Evolutionary conservation across 2,329 filamentous ascomycete genomes (phyloP).

Genomic region (Aureobasidium sp.): DNA sequence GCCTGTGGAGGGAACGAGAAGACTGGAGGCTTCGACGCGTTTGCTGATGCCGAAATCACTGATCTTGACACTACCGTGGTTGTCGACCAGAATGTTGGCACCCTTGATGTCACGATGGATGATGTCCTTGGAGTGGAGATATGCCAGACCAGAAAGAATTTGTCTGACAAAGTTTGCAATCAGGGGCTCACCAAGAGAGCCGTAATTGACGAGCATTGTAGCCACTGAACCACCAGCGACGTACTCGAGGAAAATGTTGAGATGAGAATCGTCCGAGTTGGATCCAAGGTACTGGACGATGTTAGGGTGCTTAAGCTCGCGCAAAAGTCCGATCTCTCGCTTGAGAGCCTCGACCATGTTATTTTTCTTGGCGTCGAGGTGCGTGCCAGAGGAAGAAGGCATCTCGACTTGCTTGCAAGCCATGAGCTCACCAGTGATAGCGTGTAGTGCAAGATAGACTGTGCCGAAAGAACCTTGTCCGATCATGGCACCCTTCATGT

Average conservation of each 20-base stretch:
- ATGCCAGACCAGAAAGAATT: conserved; percentile 92
- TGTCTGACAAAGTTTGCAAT: conserved; percentile 98
- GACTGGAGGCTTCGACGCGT: conserved; percentile 84
- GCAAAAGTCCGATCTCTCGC: conserved; percentile 93
- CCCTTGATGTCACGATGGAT: conserved; percentile 99
- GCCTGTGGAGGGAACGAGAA: conserved; percentile 31
- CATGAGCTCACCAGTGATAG: conserved; percentile 96
- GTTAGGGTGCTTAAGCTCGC: conserved; percentile 95
- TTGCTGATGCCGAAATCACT: conserved; percentile 99
- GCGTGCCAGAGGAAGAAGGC: conserved; percentile 78
- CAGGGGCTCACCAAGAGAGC: conserved; percentile 91
- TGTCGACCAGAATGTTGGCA: conserved; percentile 98
- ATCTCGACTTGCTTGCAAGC: conserved; percentile 99
- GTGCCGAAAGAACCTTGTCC: conserved; percentile 97
- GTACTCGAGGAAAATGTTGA: conserved; percentile 99
- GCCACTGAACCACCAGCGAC: conserved; percentile 98
- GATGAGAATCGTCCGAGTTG: conserved; percentile 87
- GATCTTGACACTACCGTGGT: conserved; percentile 99
- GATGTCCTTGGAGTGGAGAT: conserved; percentile 94
- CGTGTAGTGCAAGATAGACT: conserved; percentile 94
- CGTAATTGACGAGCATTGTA: conserved; percentile 99
- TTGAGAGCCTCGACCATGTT: conserved; percentile 98
- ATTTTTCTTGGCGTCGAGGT: conserved; percentile 92
- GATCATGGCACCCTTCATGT: conserved; percentile 99
- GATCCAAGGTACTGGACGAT: conserved; percentile 99